Evolutionary conservation across 116 monocot species (phyloP).

Genomic region (Trichopus zeylanicus): DNA sequence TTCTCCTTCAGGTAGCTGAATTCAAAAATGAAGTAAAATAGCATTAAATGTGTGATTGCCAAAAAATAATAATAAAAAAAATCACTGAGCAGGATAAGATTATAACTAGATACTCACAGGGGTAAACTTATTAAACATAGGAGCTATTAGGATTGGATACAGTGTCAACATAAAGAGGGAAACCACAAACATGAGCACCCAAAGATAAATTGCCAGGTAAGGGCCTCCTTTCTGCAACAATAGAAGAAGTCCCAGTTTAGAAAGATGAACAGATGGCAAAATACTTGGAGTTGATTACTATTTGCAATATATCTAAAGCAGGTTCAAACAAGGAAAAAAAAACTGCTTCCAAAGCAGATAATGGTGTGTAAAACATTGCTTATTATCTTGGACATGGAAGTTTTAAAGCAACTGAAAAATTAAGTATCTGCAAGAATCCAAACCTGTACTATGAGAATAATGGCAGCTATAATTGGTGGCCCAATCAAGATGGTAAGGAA

Average conservation of each 20-base stretch:
- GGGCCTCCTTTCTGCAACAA: constrained; percentile 86
- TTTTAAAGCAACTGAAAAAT: background rate
- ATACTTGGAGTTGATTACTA: background rate
- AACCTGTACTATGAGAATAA: constrained; percentile 85
- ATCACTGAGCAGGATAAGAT: background rate
- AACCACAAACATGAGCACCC: constrained; percentile 88
- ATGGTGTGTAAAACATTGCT: background rate
- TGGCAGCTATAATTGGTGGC: constrained; percentile 85
- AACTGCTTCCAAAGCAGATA: background rate
- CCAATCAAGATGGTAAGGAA: constrained; percentile 65
- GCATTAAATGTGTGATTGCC: background rate
- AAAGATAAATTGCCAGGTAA: constrained; percentile 92
- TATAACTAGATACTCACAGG: constrained; percentile 64
- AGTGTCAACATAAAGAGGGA: constrained; percentile 89
- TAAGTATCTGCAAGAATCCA: background rate
- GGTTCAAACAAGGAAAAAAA: background rate
- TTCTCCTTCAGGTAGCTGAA: constrained; percentile 84
- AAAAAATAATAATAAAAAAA: background rate
- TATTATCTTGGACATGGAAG: background rate
- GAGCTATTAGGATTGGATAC: constrained; percentile 89
- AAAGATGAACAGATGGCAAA: background rate
- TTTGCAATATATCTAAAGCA: no score
- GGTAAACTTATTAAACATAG: constrained; percentile 93
- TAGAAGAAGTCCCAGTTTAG: background rate
- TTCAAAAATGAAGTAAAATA: constrained; percentile 6